Percentiles rank a stretch among this genome's conserved stretches.
Conservation (phyloP, 2,329 filamentous ascomycete species). For the Colletotrichum godetiae region DNA sequence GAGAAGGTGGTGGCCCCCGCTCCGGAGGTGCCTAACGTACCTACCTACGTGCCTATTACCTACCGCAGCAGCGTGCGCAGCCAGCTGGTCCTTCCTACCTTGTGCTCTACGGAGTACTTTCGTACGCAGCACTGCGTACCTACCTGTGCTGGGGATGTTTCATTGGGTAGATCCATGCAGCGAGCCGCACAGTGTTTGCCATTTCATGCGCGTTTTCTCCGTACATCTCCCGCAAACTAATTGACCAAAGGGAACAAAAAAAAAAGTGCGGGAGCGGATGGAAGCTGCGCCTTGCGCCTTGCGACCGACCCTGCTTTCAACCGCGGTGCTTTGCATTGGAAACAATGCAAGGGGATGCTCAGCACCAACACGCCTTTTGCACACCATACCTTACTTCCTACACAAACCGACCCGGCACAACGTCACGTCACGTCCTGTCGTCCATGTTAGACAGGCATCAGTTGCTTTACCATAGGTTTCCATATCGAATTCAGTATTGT, state of each 20-base stretch:
- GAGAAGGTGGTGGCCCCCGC: not conserved
- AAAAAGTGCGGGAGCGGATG: not conserved
- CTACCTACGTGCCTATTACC: not conserved
- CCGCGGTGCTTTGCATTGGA: constrained; percentile 9
- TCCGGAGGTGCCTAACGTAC: constrained; percentile 1
- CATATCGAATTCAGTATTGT: not conserved
- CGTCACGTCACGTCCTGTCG: not conserved
- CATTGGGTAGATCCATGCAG: constrained; percentile 21
- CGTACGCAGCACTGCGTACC: too few relatives aligned
- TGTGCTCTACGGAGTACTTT: too few relatives aligned
- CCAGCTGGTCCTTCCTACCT: constrained; percentile 2
- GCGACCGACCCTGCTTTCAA: constrained; percentile 4
- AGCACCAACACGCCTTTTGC: not conserved
- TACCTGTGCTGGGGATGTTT: constrained; percentile 9
- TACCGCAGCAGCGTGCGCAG: not conserved
- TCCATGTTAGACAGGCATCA: not conserved
- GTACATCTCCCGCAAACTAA: not conserved
- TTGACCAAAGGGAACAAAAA: not conserved
- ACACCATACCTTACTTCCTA: not conserved
- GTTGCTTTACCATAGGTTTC: not conserved
- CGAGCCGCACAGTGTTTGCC: constrained; percentile 31
- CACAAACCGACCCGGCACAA: not conserved
- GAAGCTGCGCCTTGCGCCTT: not conserved
- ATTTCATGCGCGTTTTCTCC: not conserved
- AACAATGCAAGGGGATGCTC: constrained; percentile 11